Percentiles rank a stretch among this genome's conserved stretches.
These are phyloP conservation scores for Filosporella fistucella DNA, from an alignment of 495 filamentous ascomycete genomes.

Conservation along the genomic window DNA sequence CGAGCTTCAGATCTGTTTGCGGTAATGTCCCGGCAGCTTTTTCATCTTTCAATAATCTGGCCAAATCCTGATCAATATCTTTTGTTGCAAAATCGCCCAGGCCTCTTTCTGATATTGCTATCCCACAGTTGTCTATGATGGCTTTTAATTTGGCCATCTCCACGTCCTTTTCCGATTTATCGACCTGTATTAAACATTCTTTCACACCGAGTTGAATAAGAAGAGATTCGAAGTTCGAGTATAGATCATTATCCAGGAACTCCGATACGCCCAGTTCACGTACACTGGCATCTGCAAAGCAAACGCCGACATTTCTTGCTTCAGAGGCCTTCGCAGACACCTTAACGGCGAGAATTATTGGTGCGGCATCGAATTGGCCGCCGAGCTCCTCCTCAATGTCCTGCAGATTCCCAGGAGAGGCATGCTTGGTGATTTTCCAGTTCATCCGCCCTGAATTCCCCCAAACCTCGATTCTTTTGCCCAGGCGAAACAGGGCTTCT, in stretches of 20 bases:
- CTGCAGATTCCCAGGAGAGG: constrained; percentile 92
- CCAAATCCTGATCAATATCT: constrained; percentile 96
- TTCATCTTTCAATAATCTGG: constrained; percentile 81
- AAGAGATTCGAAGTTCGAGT: constrained; percentile 95
- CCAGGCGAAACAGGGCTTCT: constrained; percentile 85
- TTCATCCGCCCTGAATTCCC: constrained; percentile 71
- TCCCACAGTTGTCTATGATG: constrained; percentile 87
- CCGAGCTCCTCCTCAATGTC: constrained; percentile 97
- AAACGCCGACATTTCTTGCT: constrained; percentile 84
- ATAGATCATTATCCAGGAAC: constrained; percentile 96
- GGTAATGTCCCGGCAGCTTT: constrained; percentile 70
- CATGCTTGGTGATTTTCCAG: constrained; percentile 89
- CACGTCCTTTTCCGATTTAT: constrained; percentile 65
- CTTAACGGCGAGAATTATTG: constrained; percentile 92
- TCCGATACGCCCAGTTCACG: constrained; percentile 95
- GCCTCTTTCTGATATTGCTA: constrained; percentile 78
- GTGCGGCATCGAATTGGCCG: constrained; percentile 78
- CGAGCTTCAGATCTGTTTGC: constrained; percentile 90
- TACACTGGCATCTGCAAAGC: constrained; percentile 97
- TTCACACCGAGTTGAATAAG: constrained; percentile 95
- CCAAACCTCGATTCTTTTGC: constrained; percentile 90
- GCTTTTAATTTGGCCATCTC: constrained; percentile 83
- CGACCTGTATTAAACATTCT: constrained; percentile 80
- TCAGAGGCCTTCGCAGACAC: constrained; percentile 82
- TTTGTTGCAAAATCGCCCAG: constrained; percentile 75